A percentile compares a stretch with the other conserved stretches of the same genome.
phyloP scores from a whole-genome alignment of 805 yeast species.

The Barnettozyma pratensis region DNA sequence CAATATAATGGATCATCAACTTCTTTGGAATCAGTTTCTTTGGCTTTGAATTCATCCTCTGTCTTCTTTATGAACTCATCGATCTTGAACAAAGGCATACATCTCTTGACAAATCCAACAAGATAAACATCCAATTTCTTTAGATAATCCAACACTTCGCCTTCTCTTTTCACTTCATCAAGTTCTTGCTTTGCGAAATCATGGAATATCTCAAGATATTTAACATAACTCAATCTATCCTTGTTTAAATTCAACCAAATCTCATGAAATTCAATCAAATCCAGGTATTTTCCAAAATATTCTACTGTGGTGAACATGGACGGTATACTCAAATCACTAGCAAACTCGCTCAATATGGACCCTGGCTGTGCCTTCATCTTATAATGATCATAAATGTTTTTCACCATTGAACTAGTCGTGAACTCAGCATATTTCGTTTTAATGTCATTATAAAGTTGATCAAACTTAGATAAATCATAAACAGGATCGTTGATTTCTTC shows the following conservation, averaged over 20 bases:
- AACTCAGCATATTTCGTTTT: conserved; percentile 26
- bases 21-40: conserved; percentile 7
- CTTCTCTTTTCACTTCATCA: conserved; percentile 15
- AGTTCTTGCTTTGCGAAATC: conserved; percentile 29
- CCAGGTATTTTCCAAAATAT: conserved; percentile 57
- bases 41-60: conserved; percentile 12
- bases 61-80: conserved; percentile 23
- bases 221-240: conserved; percentile 38
- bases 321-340: conserved; percentile 44
- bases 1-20: conserved; percentile 44
- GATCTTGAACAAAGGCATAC: conserved; percentile 44
- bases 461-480: conserved; percentile 33
- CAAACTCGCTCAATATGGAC: conserved; percentile 43
- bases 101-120: conserved; percentile 37
- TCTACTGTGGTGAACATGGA: conserved; percentile 55
- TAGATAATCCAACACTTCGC: conserved; percentile 33
- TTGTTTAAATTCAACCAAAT: conserved; percentile 44
- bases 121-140: conserved; percentile 45
- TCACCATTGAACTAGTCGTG: conserved; percentile 13
- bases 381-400: conserved; percentile 15
- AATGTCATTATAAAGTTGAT: conserved; percentile 29
- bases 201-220: conserved; percentile 44
- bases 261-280: conserved; percentile 47
- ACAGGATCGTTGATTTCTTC: conserved; percentile 22
- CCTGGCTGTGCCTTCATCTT: conserved; percentile 16